phyloP scores from a whole-genome alignment of 495 filamentous ascomycete species.

The Cercophora sp. region DNA sequence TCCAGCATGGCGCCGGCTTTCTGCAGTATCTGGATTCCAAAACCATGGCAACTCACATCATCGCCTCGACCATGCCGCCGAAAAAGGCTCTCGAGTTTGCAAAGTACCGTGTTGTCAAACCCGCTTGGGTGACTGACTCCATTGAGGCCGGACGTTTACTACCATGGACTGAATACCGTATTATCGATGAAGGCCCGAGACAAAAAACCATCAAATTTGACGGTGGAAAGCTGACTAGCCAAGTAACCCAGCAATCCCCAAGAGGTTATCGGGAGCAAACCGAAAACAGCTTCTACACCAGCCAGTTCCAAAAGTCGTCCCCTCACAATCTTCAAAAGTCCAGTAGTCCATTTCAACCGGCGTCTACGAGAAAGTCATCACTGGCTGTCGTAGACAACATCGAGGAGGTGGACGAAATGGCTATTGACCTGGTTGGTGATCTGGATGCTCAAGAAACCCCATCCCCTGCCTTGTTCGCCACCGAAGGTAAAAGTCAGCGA shows the following conservation, averaged over 20 bases:
- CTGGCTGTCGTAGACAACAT: slow-evolving; percentile 7
- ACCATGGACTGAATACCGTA: slow-evolving; percentile 78
- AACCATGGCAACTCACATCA: slow-evolving; percentile 90
- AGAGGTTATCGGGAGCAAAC: slow-evolving; percentile 71
- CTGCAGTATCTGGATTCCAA: slow-evolving; percentile 94
- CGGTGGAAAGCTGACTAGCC: slow-evolving; percentile 63
- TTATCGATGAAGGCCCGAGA: slow-evolving; percentile 76
- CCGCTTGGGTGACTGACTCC: slow-evolving; percentile 93
- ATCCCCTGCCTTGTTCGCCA: background rate
- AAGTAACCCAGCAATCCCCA: slow-evolving; percentile 44
- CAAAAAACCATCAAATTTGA: slow-evolving; percentile 68
- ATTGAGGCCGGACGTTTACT: slow-evolving; percentile 73
- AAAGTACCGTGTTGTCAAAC: slow-evolving; percentile 87
- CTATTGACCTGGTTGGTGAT: too few species aligned
- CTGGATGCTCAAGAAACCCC: background rate
- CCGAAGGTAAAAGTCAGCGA: background rate
- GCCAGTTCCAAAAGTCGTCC: slow-evolving; percentile 52
- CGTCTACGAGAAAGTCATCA: slow-evolving; percentile 16
- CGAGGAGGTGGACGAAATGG: slow-evolving; percentile 16
- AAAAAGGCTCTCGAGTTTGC: slow-evolving; percentile 87
- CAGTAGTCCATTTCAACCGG: slow-evolving; percentile 23
- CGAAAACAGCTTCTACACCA: slow-evolving; percentile 71
- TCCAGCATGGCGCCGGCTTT: slow-evolving; percentile 87
- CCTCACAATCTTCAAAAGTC: slow-evolving; percentile 2
- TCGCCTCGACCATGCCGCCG: slow-evolving; percentile 81